phyloP scores from a whole-genome alignment of 441 rosid genomes.

The Erysimum pusillum region DNA sequence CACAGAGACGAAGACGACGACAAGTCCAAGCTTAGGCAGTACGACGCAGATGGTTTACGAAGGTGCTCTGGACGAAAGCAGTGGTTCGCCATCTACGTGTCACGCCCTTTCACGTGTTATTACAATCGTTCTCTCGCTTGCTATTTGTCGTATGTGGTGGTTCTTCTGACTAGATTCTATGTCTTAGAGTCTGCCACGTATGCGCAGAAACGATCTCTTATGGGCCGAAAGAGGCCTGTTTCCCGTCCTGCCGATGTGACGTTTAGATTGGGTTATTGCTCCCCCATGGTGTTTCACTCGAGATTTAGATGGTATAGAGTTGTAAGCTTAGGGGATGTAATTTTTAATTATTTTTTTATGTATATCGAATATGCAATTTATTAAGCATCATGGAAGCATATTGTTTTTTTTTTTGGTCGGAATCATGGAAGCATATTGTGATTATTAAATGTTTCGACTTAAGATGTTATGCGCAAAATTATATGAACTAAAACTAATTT shows the following conservation, averaged over 20 bases:
- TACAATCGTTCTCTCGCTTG: constrained; percentile 48
- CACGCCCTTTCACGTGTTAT: constrained; percentile 14
- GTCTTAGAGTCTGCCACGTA: constrained; percentile 1
- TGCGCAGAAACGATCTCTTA: neutral
- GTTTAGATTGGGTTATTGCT: neutral
- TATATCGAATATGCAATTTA: neutral
- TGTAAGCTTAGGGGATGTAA: neutral
- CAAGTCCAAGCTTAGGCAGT: constrained; percentile 4
- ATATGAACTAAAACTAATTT: no score
- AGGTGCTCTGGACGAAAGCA: constrained; percentile 56
- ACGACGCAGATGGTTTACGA: constrained; percentile 64
- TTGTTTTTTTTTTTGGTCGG: no score
- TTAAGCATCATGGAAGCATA: no score
- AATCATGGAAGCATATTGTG: no score
- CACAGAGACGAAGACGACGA: constrained; percentile 26
- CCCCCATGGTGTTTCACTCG: neutral
- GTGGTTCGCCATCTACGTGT: constrained; percentile 48
- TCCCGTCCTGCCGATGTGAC: neutral
- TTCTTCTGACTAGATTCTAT: constrained; percentile 38
- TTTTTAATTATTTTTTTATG: neutral
- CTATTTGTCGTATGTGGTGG: constrained; percentile 53
- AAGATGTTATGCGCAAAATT: no score
- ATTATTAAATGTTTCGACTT: no score
- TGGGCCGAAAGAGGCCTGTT: constrained; percentile 2
- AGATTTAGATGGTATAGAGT: neutral